A percentile compares a stretch with the other conserved stretches of the same genome.
Conservation (phyloP, 441 rosid species). For the Adansonia grandidieri region DNA sequence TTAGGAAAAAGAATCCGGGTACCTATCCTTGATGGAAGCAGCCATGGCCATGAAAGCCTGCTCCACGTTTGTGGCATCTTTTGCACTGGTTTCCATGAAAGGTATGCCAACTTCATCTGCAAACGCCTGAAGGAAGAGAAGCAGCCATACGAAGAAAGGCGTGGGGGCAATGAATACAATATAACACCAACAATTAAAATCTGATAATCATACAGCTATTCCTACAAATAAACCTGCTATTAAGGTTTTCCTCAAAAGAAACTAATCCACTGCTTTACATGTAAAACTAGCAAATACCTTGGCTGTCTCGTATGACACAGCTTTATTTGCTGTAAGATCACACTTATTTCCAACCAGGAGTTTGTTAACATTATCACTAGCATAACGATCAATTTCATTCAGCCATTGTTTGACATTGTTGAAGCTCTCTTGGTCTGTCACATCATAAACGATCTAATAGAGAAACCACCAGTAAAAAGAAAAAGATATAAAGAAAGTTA, state of each 20-base stretch:
- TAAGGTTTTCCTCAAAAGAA: background rate
- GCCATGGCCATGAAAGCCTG: conserved; percentile 79
- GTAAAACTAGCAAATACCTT: conserved; percentile 35
- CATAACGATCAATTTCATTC: conserved; percentile 4
- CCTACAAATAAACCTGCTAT: background rate
- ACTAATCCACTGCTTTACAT: background rate
- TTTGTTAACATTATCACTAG: conserved; percentile 10
- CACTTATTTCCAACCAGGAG: conserved; percentile 37
- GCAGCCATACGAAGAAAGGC: background rate
- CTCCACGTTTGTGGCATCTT: conserved; percentile 64
- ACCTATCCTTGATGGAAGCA: conserved; percentile 67
- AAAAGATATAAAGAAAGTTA: background rate
- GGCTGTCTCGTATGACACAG: conserved; percentile 49
- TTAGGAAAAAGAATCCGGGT: background rate
- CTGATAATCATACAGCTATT: too few species aligned
- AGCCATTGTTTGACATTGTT: background rate
- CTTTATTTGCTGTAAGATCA: conserved; percentile 53
- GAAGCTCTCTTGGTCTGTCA: conserved; percentile 8
- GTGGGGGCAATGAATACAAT: background rate
- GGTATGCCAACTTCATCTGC: conserved; percentile 77
- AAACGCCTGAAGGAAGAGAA: conserved; percentile 48
- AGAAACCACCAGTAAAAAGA: background rate
- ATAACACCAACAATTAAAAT: background rate
- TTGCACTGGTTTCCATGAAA: conserved; percentile 73
- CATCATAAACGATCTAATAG: conserved; percentile 7